A percentile compares a stretch with the other conserved stretches of the same genome.
Conservation (phyloP, 192 early-diverging fungal genomes). For the Gryganskiella cystojenkinii region DNA sequence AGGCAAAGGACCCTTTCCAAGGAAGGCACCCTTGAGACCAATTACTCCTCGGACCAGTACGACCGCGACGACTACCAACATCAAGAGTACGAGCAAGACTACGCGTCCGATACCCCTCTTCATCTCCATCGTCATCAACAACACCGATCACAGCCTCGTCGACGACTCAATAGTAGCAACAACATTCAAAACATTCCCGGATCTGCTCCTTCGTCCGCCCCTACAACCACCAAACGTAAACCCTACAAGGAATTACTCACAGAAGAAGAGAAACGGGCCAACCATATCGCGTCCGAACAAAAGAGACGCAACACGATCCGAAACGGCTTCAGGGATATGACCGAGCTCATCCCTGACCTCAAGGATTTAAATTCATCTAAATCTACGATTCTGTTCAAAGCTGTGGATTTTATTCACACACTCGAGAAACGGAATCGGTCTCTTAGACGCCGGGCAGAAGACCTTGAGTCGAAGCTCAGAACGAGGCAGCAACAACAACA, state of each 20-base stretch:
- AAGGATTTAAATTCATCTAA: slow-evolving; percentile 74
- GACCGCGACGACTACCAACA: too few species aligned
- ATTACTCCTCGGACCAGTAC: too few species aligned
- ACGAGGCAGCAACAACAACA: not conserved
- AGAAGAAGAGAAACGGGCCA: slow-evolving; percentile 78
- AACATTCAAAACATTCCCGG: slow-evolving; percentile 10
- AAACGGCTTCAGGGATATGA: slow-evolving; percentile 89
- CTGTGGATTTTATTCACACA: slow-evolving; percentile 72
- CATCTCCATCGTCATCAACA: slow-evolving; percentile 42
- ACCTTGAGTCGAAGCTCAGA: slow-evolving; percentile 47
- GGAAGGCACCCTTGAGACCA: too few species aligned
- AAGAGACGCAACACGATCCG: slow-evolving; percentile 79
- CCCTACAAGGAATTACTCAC: slow-evolving; percentile 76
- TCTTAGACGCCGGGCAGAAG: slow-evolving; percentile 53
- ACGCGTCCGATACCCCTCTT: slow-evolving; percentile 47
- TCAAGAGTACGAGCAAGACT: slow-evolving; percentile 19
- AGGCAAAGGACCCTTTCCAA: too few species aligned
- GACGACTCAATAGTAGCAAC: slow-evolving; percentile 8
- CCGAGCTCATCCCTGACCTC: slow-evolving; percentile 85
- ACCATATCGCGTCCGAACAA: slow-evolving; percentile 82
- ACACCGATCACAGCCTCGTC: slow-evolving; percentile 11
- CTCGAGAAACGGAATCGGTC: slow-evolving; percentile 68
- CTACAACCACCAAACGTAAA: slow-evolving; percentile 55
- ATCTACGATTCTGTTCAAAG: slow-evolving; percentile 72
- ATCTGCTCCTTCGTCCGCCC: not conserved